Percentiles rank a stretch among this genome's conserved stretches.
Conservation (phyloP, 2,329 filamentous ascomycete genomes). For the Paracamarosporium sp. region DNA sequence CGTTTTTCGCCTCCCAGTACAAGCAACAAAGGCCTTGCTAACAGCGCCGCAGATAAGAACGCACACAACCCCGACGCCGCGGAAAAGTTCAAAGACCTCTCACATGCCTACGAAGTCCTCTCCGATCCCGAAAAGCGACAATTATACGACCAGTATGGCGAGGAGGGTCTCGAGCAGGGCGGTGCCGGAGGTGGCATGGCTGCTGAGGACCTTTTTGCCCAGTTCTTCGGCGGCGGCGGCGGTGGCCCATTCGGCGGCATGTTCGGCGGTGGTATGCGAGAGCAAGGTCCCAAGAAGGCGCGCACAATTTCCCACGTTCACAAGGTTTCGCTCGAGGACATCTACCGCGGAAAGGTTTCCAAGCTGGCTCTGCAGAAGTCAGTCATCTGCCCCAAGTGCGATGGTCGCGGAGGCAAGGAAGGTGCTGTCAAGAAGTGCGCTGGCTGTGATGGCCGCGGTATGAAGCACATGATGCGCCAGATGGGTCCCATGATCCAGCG, state of each 20-base stretch:
- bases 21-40: constrained; percentile 9
- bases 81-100: constrained; percentile 98
- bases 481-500: constrained; percentile 99
- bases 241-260: constrained; percentile 72
- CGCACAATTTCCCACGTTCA: constrained; percentile 97
- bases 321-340: constrained; percentile 97
- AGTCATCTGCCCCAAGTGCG: constrained; percentile 93
- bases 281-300: constrained; percentile 85
- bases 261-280: constrained; percentile 70
- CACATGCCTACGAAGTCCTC: constrained; percentile 95
- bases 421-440: constrained; percentile 93
- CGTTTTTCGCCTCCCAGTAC: constrained; percentile 33
- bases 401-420: constrained; percentile 94
- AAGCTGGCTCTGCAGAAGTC: constrained; percentile 98
- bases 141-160: constrained; percentile 96
- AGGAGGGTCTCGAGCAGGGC: constrained; percentile 89
- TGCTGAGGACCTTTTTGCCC: constrained; percentile 93
- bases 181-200: constrained; percentile 87
- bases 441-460: constrained; percentile 91
- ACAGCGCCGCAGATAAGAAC: constrained; percentile 79
- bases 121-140: constrained; percentile 97
- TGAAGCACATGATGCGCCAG: constrained; percentile 99
- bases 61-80: constrained; percentile 89
- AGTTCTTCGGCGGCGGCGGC: constrained; percentile 85
- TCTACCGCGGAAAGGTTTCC: constrained; percentile 97